Evolutionary conservation across 768 basidiomycete genomes (phyloP).

Genomic region (Coprinopsis sp.): DNA sequence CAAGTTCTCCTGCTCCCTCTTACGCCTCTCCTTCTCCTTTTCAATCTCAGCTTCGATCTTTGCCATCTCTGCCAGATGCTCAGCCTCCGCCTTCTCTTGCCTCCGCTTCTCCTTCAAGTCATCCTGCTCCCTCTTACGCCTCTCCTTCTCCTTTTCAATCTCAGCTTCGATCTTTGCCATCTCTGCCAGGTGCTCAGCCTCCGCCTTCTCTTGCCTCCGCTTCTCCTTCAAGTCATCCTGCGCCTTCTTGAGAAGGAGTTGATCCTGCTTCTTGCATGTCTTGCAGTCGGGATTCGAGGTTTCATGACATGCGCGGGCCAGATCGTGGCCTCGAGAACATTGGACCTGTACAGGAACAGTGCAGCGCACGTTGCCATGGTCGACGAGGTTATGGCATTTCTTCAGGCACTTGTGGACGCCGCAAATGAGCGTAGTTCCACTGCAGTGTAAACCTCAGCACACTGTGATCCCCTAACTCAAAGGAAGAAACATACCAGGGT

Average conservation of each 20-base stretch:
- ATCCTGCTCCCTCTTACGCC: no score
- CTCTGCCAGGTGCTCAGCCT: no score
- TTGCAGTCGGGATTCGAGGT: conserved; percentile 32
- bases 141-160: no score
- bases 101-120: conserved; percentile 39
- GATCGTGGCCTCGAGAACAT: conserved; percentile 44
- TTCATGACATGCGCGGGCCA: conserved; percentile 41
- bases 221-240: no score
- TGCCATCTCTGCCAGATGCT: conserved; percentile 38
- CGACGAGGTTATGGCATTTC: conserved; percentile 54
- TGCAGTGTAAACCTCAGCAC: conserved; percentile 19
- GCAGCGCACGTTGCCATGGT: conserved; percentile 54
- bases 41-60: conserved; percentile 40
- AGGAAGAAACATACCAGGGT: conserved; percentile 44
- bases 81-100: conserved; percentile 40
- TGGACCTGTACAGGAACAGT: conserved; percentile 25
- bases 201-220: no score
- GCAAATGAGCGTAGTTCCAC: conserved; percentile 47
- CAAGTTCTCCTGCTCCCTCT: conserved; percentile 35
- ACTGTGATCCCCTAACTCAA: background rate
- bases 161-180: no score
- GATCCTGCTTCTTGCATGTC: conserved; percentile 42
- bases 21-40: conserved; percentile 32
- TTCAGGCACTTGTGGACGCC: conserved; percentile 50
- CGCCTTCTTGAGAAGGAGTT: conserved; percentile 37